A percentile compares a stretch with the other conserved stretches of the same genome.
Conservation (phyloP, 140 eudicot species). For the Stevia rebaudiana region DNA sequence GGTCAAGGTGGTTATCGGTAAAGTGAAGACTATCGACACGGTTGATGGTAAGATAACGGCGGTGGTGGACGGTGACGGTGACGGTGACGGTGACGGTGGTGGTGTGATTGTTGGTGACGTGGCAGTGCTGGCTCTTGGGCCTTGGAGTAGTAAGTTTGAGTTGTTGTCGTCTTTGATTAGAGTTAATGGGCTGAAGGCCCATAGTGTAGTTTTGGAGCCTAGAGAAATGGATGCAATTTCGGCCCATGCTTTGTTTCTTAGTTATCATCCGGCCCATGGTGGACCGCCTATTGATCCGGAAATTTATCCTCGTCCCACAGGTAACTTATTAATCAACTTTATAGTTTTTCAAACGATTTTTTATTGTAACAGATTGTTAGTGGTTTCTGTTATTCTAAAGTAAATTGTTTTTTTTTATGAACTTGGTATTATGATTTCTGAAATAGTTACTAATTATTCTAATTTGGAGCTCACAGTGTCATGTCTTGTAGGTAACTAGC, state of each 20-base stretch:
- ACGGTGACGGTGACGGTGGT: too few species aligned
- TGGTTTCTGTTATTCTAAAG: too few species aligned
- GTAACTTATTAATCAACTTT: too few species aligned
- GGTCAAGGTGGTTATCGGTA: slow-evolving; percentile 66
- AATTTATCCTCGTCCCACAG: slow-evolving; percentile 96
- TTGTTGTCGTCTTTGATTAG: slow-evolving; percentile 43
- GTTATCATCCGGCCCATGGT: slow-evolving; percentile 50
- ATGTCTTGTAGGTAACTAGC: too few species aligned
- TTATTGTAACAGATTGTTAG: too few species aligned
- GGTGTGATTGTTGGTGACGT: slow-evolving; percentile 40
- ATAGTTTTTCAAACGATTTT: too few species aligned
- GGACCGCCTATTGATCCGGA: slow-evolving; percentile 85
- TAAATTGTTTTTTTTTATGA: too few species aligned
- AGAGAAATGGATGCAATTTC: slow-evolving; percentile 47
- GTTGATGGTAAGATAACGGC: slow-evolving; percentile 40
- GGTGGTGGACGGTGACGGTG: slow-evolving; percentile 53
- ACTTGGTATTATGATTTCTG: background rate
- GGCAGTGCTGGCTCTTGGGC: slow-evolving; percentile 87
- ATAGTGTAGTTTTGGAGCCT: slow-evolving; percentile 80
- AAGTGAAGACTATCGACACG: slow-evolving; percentile 49
- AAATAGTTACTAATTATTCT: too few species aligned
- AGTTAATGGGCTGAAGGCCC: slow-evolving; percentile 81
- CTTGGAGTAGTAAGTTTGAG: slow-evolving; percentile 56
- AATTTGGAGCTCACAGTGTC: too few species aligned
- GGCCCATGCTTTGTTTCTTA: slow-evolving; percentile 73